Base-by-base conservation (phyloP, 257 asterid species). In the Penstemon barbatus region DNA sequence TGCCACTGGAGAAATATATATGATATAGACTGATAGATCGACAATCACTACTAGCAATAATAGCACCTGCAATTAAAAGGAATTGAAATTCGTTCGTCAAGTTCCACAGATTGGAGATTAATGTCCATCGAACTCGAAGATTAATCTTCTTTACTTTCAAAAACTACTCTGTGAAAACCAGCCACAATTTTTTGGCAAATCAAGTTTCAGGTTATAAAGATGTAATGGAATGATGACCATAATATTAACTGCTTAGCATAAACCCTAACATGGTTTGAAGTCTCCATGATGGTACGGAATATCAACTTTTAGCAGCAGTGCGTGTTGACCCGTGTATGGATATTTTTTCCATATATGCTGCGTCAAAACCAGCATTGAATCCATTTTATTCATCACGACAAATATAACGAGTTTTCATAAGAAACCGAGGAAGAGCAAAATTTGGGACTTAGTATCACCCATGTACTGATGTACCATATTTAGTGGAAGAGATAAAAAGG, bases 1-100 rank as follows among this genome's bases (percentile, higher is more conserved):
- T 68, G 77, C 89, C 65, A 78, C 86, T 1, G 96, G 96, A 67
- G 96, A 89, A 64, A 89, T 81, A 77, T 70, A 90, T 54, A 85
- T 55, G 74, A 62, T 80, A 70, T 79, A 85, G 77, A 85, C 83
- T 68, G 76, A 41, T 54, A 91, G 58, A 81, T 94, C 99, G 45
- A 83, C 82, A 59, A 86, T 69, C 92, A 91, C 65, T 58, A 91
- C 37, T 59, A 84, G 44, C 84, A 91, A 58, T 72, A 91, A 69
- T 77, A 78, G 71, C 77, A 89, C 86, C 99, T 94, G 86, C 74
- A 74, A 65, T 43, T 13, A 49, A 19, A 33, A 53, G 25, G 12
- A 50, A 7, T 10, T 2, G 45, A n/a, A 64, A 3, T 60, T 9
- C 40, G 8, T 45, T 13, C 19, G 64, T 33, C 13, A 62, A 65